phyloP scores from a whole-genome alignment of 306 rosid species.

The Castanea mollissima region DNA sequence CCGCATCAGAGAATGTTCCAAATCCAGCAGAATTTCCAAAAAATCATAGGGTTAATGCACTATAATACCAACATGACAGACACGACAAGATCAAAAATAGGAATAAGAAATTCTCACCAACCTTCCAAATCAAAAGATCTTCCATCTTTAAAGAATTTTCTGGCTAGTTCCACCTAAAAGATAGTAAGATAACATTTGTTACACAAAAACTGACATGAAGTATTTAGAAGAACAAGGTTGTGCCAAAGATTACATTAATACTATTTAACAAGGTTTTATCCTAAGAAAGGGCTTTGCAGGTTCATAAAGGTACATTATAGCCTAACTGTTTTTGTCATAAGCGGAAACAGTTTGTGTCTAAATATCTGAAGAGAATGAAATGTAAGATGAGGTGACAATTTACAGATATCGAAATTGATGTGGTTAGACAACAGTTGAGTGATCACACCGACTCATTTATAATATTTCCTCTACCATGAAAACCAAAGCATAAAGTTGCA shows the following conservation, averaged over 20 bases:
- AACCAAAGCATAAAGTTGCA: too few relatives aligned
- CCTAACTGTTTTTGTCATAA: too few relatives aligned
- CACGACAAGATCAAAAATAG: constrained; percentile 5
- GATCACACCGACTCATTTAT: too few relatives aligned
- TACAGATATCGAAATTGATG: too few relatives aligned
- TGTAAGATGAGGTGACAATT: too few relatives aligned
- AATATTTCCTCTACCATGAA: too few relatives aligned
- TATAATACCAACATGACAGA: constrained; percentile 2
- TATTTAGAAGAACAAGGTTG: background rate
- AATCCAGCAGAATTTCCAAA: background rate
- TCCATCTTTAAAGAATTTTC: constrained; percentile 78
- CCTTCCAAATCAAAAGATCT: constrained; percentile 87
- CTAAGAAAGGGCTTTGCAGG: background rate
- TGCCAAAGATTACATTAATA: background rate
- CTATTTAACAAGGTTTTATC: background rate
- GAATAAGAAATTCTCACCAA: constrained; percentile 30
- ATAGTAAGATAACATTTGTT: constrained; percentile 23
- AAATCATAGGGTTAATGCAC: background rate
- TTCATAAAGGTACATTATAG: too few relatives aligned
- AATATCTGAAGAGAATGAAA: too few relatives aligned
- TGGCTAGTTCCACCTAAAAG: constrained; percentile 74
- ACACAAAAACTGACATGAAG: constrained; percentile 1
- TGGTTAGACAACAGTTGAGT: too few relatives aligned
- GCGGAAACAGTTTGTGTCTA: too few relatives aligned
- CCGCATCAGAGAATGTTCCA: background rate